A percentile compares a stretch with the other conserved stretches of the same genome.
phyloP scores from a whole-genome alignment of 768 basidiomycete genomes.

The Austroboletus eburneus region DNA sequence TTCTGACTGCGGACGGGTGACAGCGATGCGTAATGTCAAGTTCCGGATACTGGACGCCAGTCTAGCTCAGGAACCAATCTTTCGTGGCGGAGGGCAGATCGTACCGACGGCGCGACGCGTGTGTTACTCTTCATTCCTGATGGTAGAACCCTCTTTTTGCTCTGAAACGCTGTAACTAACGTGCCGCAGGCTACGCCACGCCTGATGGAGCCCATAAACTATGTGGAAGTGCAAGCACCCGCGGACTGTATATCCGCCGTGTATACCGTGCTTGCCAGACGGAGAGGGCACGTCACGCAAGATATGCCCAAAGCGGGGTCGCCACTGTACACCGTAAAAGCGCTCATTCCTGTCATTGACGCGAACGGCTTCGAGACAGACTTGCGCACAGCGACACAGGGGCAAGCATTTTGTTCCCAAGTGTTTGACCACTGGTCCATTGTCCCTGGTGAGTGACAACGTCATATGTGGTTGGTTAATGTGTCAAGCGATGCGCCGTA shows the following conservation, averaged over 20 bases:
- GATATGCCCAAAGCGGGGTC: conserved; percentile 98
- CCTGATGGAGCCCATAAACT: conserved; percentile 96
- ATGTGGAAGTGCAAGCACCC: conserved; percentile 98
- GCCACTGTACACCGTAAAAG: conserved; percentile 96
- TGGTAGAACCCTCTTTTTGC: conserved; percentile 53
- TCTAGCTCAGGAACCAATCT: conserved; percentile 93
- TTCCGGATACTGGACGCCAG: conserved; percentile 93
- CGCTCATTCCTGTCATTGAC: conserved; percentile 96
- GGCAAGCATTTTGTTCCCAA: conserved; percentile 98
- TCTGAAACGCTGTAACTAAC: conserved; percentile 4
- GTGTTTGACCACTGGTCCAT: conserved; percentile 99
- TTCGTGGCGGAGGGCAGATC: conserved; percentile 96
- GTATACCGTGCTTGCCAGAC: conserved; percentile 96
- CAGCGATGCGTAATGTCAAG: conserved; percentile 98
- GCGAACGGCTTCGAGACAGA: conserved; percentile 99
- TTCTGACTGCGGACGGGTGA: not conserved
- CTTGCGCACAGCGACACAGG: conserved; percentile 94
- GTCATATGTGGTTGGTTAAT: not conserved
- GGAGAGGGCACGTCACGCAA: conserved; percentile 98
- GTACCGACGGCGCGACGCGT: conserved; percentile 98
- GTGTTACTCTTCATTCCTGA: conserved; percentile 98
- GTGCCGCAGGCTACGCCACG: conserved; percentile 78
- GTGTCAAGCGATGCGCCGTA: conserved; percentile 22
- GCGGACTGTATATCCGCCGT: conserved; percentile 98
- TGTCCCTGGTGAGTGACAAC: conserved; percentile 72